Evolutionary conservation across 768 basidiomycete genomes (phyloP), one percentile per base, ranked within the genome.

Genomic region (Naganishia vishniacii): DNA sequence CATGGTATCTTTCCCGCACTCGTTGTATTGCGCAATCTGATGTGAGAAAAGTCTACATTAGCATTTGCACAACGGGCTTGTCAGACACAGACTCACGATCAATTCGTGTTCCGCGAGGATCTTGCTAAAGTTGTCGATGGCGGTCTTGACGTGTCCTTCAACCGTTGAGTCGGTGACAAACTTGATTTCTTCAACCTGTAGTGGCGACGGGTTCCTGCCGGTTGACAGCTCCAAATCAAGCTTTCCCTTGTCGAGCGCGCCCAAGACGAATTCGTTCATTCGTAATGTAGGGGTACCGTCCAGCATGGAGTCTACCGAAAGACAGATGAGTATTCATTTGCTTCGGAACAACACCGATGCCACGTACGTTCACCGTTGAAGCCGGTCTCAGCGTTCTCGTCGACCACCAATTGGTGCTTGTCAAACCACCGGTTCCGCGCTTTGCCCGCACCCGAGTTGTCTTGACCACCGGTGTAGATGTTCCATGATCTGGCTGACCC

Each of bases 251-350:
- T 84, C 86, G 41, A 97, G 80, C 0, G 86, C 82, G 15, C 84
- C 89, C 51, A 97, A 80, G 60, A 91, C 79, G 77, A 91, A 99
- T 75, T 99, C 95, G 80, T 95, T 97, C 82, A 97, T 78, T 48
- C 95, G 86, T 31, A 97, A 81, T 0, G 94, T 98, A 4, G 95
- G 89, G 0, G 92, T 98, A 20, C 94, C 94, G 72, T 98, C 93
- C 31, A 79, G 71, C 71, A 75, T 73, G 7, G 75, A 77, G 61
- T 75, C 73, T 74, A 45, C 13, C 4, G 25, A 31, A 4, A 46
- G 23, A 18, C 11, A 16, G 25, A 20, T 60, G 5, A 46, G n/a
- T n/a, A 25, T 7, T 31, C 34, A 28, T 6, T 2, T 11, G 15
- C 31, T 48, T 25, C 12, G 18, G 4, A n/a, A 25, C 29, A 48